Conservation (phyloP, 1,284 basidiomycete genomes). For the Ustilago shanxiensis region DNA sequence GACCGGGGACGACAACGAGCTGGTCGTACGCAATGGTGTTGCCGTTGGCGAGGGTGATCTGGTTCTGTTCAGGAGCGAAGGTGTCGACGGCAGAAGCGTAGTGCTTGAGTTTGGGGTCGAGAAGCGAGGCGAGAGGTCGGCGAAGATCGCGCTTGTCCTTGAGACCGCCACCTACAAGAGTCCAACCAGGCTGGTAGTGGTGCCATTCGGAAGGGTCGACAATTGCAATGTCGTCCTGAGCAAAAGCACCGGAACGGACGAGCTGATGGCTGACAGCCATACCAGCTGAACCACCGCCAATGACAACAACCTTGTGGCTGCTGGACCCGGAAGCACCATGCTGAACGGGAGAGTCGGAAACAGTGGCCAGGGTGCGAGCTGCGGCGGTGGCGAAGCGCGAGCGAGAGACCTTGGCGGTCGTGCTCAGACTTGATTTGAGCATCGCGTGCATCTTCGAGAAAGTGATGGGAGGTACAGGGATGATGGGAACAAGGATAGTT, state of each 20-base stretch:
- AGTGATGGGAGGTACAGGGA: constrained; percentile 1
- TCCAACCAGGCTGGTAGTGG: constrained; percentile 76
- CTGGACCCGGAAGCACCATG: constrained; percentile 46
- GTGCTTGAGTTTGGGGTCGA: constrained; percentile 76
- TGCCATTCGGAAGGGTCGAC: constrained; percentile 62
- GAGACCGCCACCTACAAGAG: constrained; percentile 89
- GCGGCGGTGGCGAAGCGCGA: constrained; percentile 24
- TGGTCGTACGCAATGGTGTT: constrained; percentile 82
- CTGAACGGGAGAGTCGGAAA: constrained; percentile 37
- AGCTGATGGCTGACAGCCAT: constrained; percentile 72
- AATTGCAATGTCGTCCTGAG: constrained; percentile 59
- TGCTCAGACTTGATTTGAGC: constrained; percentile 29
- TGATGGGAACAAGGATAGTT: neutral
- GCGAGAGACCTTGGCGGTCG: constrained; percentile 24
- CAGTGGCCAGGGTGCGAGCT: constrained; percentile 34
- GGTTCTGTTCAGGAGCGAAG: constrained; percentile 81
- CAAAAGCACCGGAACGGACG: constrained; percentile 72
- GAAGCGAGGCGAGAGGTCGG: constrained; percentile 74
- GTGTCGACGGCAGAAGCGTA: constrained; percentile 81
- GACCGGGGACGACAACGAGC: constrained; percentile 88
- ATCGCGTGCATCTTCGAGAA: constrained; percentile 43
- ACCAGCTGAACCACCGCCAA: constrained; percentile 71
- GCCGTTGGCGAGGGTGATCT: constrained; percentile 79
- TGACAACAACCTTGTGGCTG: constrained; percentile 68
- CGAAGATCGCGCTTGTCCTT: constrained; percentile 78